Percentiles rank a stretch among this genome's conserved stretches.
phyloP scores from a whole-genome alignment of 2,329 filamentous ascomycete species.

The Lasiodiplodia sp. region DNA sequence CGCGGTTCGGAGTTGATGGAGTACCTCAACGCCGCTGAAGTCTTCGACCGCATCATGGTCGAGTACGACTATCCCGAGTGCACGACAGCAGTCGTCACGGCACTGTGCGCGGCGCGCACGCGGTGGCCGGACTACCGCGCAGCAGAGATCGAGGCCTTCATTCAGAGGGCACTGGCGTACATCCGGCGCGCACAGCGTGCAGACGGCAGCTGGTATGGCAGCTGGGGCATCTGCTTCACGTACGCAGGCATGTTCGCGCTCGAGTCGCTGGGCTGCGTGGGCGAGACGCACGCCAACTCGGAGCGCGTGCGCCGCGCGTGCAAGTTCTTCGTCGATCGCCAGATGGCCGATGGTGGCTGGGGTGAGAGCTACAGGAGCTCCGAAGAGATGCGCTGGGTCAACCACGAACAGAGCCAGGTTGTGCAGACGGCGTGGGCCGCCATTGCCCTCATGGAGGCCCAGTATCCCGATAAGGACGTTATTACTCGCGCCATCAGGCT shows the following conservation, averaged over 20 bases:
- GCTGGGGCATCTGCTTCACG: constrained; percentile 97
- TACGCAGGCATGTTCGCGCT: constrained; percentile 97
- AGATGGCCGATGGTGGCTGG: constrained; percentile 92
- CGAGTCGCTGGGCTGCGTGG: constrained; percentile 81
- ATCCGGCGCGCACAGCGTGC: constrained; percentile 79
- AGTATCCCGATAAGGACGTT: constrained; percentile 76
- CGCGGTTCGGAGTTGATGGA: constrained; percentile 82
- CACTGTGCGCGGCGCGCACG: constrained; percentile 80
- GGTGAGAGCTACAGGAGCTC: constrained; percentile 92
- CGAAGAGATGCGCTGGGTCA: constrained; percentile 76
- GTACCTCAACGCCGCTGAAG: constrained; percentile 90
- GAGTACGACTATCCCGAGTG: constrained; percentile 99
- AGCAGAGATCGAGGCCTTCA: constrained; percentile 76
- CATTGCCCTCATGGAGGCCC: constrained; percentile 81
- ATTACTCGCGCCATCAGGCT: constrained; percentile 78
- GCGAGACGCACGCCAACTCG: constrained; percentile 81
- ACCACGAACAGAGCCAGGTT: constrained; percentile 83
- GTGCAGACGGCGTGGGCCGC: constrained; percentile 94
- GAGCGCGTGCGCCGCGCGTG: constrained; percentile 76
- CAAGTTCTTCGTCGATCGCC: constrained; percentile 83
- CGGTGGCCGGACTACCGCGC: constrained; percentile 82
- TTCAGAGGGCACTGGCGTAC: constrained; percentile 77
- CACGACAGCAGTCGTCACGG: constrained; percentile 92
- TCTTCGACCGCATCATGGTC: constrained; percentile 97
- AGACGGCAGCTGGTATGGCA: constrained; percentile 97